Evolutionary conservation across 768 basidiomycete genomes (phyloP).

Genomic region (Suillus sp.): DNA sequence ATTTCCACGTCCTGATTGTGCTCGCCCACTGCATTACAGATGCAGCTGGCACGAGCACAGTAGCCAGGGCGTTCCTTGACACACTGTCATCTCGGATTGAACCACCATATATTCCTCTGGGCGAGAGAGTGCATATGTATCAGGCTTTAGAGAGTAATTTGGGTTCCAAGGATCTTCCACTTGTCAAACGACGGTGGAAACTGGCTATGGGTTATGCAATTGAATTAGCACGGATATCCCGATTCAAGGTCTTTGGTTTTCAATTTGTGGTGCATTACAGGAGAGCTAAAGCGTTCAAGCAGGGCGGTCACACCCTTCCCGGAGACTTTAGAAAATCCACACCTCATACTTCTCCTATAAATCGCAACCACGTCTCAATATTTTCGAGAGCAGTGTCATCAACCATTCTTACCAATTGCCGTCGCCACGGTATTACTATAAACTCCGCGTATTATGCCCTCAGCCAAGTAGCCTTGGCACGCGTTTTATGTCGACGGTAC

Average conservation of each 20-base stretch:
- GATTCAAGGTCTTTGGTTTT: conserved; percentile 35
- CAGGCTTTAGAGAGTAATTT: conserved; percentile 41
- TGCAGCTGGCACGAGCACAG: conserved; percentile 45
- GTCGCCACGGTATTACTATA: conserved; percentile 45
- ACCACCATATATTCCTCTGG: conserved; percentile 25
- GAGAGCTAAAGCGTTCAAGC: conserved; percentile 11
- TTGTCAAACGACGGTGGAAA: conserved; percentile 46
- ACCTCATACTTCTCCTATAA: conserved; percentile 42
- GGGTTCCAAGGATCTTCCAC: conserved; percentile 32
- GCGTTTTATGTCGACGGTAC: conserved; percentile 47
- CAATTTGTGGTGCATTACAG: neutral
- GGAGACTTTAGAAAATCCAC: conserved; percentile 40
- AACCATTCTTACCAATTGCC: conserved; percentile 40
- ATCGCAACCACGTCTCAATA: conserved; percentile 24
- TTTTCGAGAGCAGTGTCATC: conserved; percentile 35
- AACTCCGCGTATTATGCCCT: conserved; percentile 52
- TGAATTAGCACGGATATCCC: conserved; percentile 31
- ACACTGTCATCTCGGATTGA: conserved; percentile 29
- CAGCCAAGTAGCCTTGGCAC: conserved; percentile 51
- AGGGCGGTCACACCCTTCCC: conserved; percentile 61
- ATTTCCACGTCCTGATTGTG: conserved; percentile 45
- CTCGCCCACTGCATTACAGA: conserved; percentile 55
- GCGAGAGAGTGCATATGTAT: conserved; percentile 42
- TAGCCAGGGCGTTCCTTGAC: conserved; percentile 48
- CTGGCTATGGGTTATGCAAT: conserved; percentile 45